Evolutionary conservation across 768 basidiomycete species (phyloP), one percentile per base, ranked within the genome.

Genomic region (Lactifluus piperatus): DNA sequence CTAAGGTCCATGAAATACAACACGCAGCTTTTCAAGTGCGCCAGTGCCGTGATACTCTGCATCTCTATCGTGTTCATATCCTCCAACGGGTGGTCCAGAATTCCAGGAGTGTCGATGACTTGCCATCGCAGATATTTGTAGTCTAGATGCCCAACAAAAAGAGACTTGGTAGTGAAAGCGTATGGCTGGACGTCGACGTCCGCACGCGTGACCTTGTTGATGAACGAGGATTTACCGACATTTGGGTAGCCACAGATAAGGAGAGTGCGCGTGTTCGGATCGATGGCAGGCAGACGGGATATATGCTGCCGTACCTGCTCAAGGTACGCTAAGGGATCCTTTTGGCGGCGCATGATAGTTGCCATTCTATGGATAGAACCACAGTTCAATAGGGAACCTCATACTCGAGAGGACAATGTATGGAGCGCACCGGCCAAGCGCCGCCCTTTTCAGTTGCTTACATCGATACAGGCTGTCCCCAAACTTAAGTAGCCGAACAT

Each of bases 61-160:
- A 98, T 99, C 76, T 99, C 97, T 67, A 99, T 99, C 60, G 94
- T 98, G 79, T 98, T 98, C 97, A 99, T 98, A 52, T 99, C 97
- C 73, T 99, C 95, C 32, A 98, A 79, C 2, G 95, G 94, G 72
- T 98, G 97, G 71, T 99, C 97, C 65, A 99, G 80, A 59, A 99
- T 87, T 59, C 97, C 97, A 2, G 97, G 97, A 41, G 97, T 99
- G 78, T 99, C 97, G 68, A 99, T 97, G 51, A 99, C 95, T 72
- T 99, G 97, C 97, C 97, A 99, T 62, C 97, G 85, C 66, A 99
- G 80, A 76, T 99, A 99, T 70, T 94, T 95, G 79, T 99, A 97
- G 73, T 99, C 97, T 70, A 98, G 79, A 74, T 99, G 97, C 1
- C 97, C 97, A 67, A 99, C 91, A 70, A 98, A 98, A 53, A 99